Evolutionary conservation across 176 grass and related monocot genomes (phyloP).

Genomic region (Pharus latifolius): DNA sequence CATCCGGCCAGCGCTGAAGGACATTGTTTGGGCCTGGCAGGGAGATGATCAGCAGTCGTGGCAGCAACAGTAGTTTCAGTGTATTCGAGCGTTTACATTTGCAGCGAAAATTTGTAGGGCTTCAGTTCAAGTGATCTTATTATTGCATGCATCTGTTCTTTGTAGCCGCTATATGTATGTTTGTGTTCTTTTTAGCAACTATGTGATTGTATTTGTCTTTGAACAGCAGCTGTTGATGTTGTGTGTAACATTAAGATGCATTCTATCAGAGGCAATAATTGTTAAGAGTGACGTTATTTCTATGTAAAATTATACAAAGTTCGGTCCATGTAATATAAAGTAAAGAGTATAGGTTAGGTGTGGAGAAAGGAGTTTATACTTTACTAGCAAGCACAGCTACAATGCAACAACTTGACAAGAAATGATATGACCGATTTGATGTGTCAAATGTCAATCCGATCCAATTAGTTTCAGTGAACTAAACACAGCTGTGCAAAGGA

Average conservation of each 20-base stretch:
- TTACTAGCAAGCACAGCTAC: neutral
- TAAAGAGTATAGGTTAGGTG: too few relatives aligned
- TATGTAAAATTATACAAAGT: too few relatives aligned
- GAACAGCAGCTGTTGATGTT: neutral
- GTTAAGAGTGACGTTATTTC: neutral
- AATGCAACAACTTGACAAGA: too few relatives aligned
- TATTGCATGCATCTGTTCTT: neutral
- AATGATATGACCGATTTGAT: neutral
- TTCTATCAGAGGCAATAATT: neutral
- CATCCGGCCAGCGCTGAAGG: conserved; percentile 58
- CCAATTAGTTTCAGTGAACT: neutral
- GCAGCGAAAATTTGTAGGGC: neutral
- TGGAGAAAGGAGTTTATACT: too few relatives aligned
- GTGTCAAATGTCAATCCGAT: neutral
- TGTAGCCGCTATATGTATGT: neutral
- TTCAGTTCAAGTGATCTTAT: conserved; percentile 2
- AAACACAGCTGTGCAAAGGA: neutral
- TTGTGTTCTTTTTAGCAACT: conserved; percentile 7
- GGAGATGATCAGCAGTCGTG: conserved; percentile 34
- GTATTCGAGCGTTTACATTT: too few relatives aligned
- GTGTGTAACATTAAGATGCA: neutral
- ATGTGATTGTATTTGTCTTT: neutral
- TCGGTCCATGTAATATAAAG: too few relatives aligned
- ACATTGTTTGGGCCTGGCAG: conserved; percentile 70
- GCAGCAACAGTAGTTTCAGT: conserved; percentile 25